Conservation (phyloP, 805 yeast species). For the Nakazawaea wickerhamii region DNA sequence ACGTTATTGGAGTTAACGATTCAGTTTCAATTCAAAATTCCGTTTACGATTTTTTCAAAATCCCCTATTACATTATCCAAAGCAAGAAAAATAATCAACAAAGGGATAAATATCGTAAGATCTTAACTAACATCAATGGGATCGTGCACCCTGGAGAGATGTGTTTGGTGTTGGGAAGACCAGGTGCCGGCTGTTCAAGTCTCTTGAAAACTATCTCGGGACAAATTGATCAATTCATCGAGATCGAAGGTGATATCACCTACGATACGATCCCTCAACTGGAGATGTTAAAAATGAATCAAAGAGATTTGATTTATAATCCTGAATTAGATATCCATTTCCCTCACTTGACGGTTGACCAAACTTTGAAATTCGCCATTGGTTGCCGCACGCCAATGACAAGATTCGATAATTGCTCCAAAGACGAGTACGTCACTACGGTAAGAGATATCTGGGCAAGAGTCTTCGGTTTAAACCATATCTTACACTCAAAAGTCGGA, state of each 20-base stretch:
- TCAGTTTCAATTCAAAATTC: slow-evolving; percentile 39
- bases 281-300: slow-evolving; percentile 55
- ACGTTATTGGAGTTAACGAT: slow-evolving; percentile 40
- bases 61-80: slow-evolving; percentile 13
- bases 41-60: slow-evolving; percentile 34
- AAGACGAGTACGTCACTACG: slow-evolving; percentile 41
- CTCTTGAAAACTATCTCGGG: slow-evolving; percentile 59
- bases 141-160: slow-evolving; percentile 53
- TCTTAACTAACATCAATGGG: slow-evolving; percentile 21
- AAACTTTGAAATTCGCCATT: slow-evolving; percentile 66
- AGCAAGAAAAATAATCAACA: slow-evolving; percentile 18
- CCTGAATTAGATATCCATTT: slow-evolving; percentile 68
- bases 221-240: slow-evolving; percentile 36
- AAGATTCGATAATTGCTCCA: slow-evolving; percentile 42
- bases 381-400: slow-evolving; percentile 60
- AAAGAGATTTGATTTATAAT: slow-evolving; percentile 51
- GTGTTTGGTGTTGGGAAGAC: slow-evolving; percentile 65
- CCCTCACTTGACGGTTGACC: slow-evolving; percentile 71
- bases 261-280: slow-evolving; percentile 58
- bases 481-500: slow-evolving; percentile 31
- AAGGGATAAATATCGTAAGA: slow-evolving; percentile 17
- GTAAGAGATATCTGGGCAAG: slow-evolving; percentile 39
- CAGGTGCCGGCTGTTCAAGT: slow-evolving; percentile 80
- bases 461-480: slow-evolving; percentile 4
- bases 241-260: slow-evolving; percentile 47